phyloP scores from a whole-genome alignment of 176 grass and related monocot genomes.

The Saccharum spontaneum region DNA sequence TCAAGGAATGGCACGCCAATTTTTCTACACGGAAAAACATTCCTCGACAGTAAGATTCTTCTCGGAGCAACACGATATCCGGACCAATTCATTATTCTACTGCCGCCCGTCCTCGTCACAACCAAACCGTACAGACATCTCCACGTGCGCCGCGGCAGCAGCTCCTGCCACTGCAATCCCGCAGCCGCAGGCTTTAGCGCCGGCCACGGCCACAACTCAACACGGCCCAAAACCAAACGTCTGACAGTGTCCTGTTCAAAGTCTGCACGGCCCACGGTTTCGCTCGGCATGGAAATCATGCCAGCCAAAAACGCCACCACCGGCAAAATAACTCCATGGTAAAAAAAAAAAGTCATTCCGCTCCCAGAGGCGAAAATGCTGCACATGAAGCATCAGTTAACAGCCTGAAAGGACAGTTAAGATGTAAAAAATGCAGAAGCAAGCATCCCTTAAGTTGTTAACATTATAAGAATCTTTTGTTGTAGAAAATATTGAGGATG shows the following conservation, averaged over 20 bases:
- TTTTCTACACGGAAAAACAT: too few relatives aligned
- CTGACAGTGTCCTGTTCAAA: background rate
- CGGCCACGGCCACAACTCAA: too few relatives aligned
- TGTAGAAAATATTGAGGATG: too few relatives aligned
- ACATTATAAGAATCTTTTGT: too few relatives aligned
- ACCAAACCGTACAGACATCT: too few relatives aligned
- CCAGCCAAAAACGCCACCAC: background rate
- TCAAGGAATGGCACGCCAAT: too few relatives aligned
- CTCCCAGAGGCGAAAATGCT: background rate
- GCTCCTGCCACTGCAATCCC: background rate
- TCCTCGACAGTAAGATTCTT: background rate
- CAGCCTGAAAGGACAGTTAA: background rate
- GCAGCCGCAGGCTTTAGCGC: too few relatives aligned
- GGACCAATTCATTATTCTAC: background rate
- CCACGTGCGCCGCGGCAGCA: slow-evolving; percentile 22
- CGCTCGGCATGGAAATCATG: slow-evolving; percentile 33
- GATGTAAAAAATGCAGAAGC: background rate
- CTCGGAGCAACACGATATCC: background rate
- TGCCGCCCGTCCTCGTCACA: too few relatives aligned
- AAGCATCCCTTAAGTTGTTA: background rate
- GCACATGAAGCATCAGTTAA: background rate
- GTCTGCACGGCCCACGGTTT: too few relatives aligned
- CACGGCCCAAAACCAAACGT: background rate
- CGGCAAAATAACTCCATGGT: background rate
- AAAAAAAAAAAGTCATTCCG: background rate